These are phyloP conservation scores for Lactarius pseudohatsudake DNA, from an alignment of 768 basidiomycete species.

Conservation along the genomic window DNA sequence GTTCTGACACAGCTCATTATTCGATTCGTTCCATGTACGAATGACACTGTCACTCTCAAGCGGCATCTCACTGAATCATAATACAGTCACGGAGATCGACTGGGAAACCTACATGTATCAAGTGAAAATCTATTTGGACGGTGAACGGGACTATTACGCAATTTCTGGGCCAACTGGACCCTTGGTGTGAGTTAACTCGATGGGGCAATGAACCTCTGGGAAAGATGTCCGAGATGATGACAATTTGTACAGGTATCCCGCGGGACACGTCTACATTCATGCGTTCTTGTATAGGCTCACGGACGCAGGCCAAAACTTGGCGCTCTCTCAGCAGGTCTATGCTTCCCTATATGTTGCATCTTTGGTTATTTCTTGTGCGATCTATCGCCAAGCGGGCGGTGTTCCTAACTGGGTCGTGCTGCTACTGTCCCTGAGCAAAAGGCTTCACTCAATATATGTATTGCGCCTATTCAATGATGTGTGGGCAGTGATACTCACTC, in stretches of 20 bases:
- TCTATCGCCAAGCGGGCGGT: slow-evolving; percentile 62
- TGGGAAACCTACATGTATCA: slow-evolving; percentile 97
- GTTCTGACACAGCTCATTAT: slow-evolving; percentile 79
- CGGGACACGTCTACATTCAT: slow-evolving; percentile 88
- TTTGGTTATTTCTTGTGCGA: slow-evolving; percentile 59
- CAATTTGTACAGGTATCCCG: slow-evolving; percentile 72
- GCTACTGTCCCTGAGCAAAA: slow-evolving; percentile 82
- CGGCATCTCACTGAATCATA: slow-evolving; percentile 27
- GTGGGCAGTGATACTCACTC: slow-evolving; percentile 70
- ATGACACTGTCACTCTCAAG: slow-evolving; percentile 36
- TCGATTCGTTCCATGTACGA: slow-evolving; percentile 72
- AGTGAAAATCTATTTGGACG: slow-evolving; percentile 70
- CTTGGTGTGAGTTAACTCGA: slow-evolving; percentile 64
- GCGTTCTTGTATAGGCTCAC: slow-evolving; percentile 65
- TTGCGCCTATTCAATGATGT: slow-evolving; percentile 95
- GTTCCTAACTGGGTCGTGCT: slow-evolving; percentile 72
- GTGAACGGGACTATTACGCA: slow-evolving; percentile 77
- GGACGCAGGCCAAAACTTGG: slow-evolving; percentile 56
- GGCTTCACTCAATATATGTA: slow-evolving; percentile 90
- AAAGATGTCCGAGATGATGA: background rate
- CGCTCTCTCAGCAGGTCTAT: slow-evolving; percentile 76
- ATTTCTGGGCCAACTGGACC: slow-evolving; percentile 92
- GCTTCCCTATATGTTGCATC: slow-evolving; percentile 68
- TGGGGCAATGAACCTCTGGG: background rate
- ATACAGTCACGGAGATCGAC: slow-evolving; percentile 95